These are phyloP conservation scores for Beauveria scarabaeidicola DNA, from an alignment of 2,329 filamentous ascomycete species.

Conservation along the genomic window DNA sequence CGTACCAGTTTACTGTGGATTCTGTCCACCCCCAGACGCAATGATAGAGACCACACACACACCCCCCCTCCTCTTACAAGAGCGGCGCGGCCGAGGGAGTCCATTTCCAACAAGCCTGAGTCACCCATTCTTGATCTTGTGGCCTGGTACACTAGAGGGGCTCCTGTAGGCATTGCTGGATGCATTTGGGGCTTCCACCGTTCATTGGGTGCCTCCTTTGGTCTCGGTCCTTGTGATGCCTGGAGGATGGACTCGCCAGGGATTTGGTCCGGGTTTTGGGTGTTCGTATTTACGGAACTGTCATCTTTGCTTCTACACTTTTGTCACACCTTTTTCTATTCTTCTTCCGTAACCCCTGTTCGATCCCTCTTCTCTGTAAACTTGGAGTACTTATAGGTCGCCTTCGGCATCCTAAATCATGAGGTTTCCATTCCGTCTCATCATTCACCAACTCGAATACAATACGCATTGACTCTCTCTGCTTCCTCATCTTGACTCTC, in stretches of 20 bases:
- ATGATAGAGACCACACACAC: neutral
- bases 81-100: neutral
- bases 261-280: neutral
- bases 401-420: neutral
- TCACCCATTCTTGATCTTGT: slow-evolving; percentile 4
- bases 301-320: neutral
- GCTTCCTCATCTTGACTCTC: neutral
- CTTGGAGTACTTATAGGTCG: neutral
- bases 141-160: neutral
- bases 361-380: neutral
- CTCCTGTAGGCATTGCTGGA: neutral
- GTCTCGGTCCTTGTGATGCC: neutral
- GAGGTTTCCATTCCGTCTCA: neutral
- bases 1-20: neutral
- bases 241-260: neutral
- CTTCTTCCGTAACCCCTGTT: neutral
- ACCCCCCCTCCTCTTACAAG: neutral
- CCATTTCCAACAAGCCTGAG: neutral
- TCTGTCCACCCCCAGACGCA: neutral
- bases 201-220: neutral
- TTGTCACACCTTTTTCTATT: neutral
- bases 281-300: neutral
- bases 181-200: neutral
- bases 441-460: neutral
- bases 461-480: neutral